phyloP scores from a whole-genome alignment of 2,329 filamentous ascomycete genomes.

The Cyphellophora attinorum region DNA sequence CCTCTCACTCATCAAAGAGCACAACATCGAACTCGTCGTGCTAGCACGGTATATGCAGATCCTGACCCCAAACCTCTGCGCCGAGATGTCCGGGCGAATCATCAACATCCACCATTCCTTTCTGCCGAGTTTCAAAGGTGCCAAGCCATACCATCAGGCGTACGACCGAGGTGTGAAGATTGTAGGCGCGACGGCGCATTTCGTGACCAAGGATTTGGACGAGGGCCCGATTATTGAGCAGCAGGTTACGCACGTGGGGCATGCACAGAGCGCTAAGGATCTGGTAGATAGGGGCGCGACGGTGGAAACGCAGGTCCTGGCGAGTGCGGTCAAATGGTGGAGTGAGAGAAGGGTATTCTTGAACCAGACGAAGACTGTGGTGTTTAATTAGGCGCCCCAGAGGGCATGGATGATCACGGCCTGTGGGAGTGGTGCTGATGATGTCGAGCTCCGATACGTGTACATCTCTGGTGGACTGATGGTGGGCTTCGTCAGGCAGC shows the following conservation, averaged over 20 bases:
- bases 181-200: conserved; percentile 76
- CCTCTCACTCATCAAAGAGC: conserved; percentile 57
- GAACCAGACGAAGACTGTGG: conserved; percentile 71
- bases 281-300: conserved; percentile 73
- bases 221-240: conserved; percentile 87
- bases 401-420: no score
- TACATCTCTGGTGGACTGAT: no score
- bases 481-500: no score
- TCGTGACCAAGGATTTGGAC: conserved; percentile 75
- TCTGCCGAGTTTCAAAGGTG: conserved; percentile 78
- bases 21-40: conserved; percentile 69
- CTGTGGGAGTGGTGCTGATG: no score
- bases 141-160: conserved; percentile 80
- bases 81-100: conserved; percentile 72
- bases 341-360: conserved; percentile 68
- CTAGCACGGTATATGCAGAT: conserved; percentile 85
- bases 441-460: no score
- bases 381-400: conserved; percentile 53
- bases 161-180: conserved; percentile 83
- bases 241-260: conserved; percentile 66
- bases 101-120: conserved; percentile 91
- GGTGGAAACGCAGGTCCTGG: conserved; percentile 73
- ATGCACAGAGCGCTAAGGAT: conserved; percentile 65
- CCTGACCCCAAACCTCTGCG: conserved; percentile 62
- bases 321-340: conserved; percentile 75